These are phyloP conservation scores for Moesziomyces sp. DNA, from an alignment of 1,284 basidiomycete species.

Conservation along the genomic window DNA sequence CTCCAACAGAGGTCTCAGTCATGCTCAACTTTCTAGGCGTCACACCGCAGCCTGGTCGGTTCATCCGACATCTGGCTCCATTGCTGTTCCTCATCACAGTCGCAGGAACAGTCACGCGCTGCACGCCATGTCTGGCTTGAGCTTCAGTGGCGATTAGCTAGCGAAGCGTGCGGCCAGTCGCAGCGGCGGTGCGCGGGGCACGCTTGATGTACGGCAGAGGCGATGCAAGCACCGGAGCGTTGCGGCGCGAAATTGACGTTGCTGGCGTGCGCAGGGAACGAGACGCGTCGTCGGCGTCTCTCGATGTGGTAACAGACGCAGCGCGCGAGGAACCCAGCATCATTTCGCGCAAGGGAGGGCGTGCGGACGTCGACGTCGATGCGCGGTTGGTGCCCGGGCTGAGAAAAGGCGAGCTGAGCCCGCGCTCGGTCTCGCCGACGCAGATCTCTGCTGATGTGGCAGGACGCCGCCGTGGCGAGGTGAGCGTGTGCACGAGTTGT, in stretches of 20 bases:
- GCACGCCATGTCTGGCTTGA: no score
- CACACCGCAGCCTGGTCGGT: no score
- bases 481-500: conserved; percentile 6
- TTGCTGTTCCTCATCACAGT: no score
- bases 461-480: conserved; percentile 3
- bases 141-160: no score
- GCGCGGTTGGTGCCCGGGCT: neutral
- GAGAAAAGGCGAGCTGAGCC: neutral
- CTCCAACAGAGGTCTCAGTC: no score
- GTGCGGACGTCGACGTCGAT: neutral
- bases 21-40: no score
- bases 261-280: neutral
- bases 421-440: neutral
- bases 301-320: neutral
- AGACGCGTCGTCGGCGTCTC: neutral
- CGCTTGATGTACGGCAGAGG: conserved; percentile 33
- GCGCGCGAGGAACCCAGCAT: conserved; percentile 1
- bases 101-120: no score
- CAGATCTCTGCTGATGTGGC: no score
- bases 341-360: conserved; percentile 2
- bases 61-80: no score
- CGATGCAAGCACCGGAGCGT: conserved; percentile 4
- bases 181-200: conserved; percentile 10
- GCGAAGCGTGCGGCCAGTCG: neutral
- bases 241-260: neutral